phyloP scores from a whole-genome alignment of 495 filamentous ascomycete genomes.

The Penicillium samsonianum region DNA sequence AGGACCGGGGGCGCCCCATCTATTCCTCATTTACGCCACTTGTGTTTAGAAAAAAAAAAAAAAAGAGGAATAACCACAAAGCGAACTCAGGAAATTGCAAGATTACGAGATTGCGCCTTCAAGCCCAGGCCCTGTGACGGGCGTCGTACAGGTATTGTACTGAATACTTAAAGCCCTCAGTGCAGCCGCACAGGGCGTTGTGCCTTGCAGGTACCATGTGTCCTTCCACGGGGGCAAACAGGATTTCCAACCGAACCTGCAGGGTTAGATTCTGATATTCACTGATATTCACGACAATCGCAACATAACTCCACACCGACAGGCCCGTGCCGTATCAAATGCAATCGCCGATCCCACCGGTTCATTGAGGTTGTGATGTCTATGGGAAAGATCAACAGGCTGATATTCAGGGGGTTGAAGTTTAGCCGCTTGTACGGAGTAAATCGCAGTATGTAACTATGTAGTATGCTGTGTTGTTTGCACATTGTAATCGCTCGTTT shows the following conservation, averaged over 20 bases:
- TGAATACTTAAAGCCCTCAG: background rate
- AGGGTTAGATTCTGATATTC: slow-evolving; percentile 13
- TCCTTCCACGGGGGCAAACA: background rate
- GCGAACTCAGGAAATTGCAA: background rate
- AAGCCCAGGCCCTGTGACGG: background rate
- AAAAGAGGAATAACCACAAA: background rate
- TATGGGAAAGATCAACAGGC: slow-evolving; percentile 24
- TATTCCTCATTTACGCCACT: background rate
- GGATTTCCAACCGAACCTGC: background rate
- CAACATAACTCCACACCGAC: slow-evolving; percentile 5
- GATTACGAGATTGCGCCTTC: background rate
- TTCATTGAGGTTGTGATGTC: slow-evolving; percentile 15
- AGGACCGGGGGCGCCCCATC: too few species aligned
- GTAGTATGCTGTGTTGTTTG: background rate
- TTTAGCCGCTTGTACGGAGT: background rate
- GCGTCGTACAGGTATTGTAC: slow-evolving; percentile 2
- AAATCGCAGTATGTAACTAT: too few species aligned
- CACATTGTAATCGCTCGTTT: background rate
- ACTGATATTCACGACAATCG: slow-evolving; percentile 1
- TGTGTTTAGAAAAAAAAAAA: background rate
- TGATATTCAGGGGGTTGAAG: slow-evolving; percentile 28
- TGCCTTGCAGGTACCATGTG: slow-evolving; percentile 11
- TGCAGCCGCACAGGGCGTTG: background rate
- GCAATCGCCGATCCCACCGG: slow-evolving; percentile 24
- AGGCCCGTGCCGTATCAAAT: slow-evolving; percentile 14